phyloP scores from a whole-genome alignment of 805 yeast genomes.

The Wickerhamomyces silvicola region DNA sequence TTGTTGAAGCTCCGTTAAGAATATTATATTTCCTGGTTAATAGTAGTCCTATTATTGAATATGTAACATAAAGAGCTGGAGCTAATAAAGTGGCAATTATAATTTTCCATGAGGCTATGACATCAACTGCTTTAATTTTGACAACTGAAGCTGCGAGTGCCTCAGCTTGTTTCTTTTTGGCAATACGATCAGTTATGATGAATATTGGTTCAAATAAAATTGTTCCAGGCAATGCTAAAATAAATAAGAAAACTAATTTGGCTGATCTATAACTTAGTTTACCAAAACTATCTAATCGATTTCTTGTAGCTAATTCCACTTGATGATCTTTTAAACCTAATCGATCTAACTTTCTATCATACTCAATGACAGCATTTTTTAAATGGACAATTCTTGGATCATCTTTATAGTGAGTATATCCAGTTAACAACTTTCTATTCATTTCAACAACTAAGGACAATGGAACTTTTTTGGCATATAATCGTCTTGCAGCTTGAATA shows the following conservation, averaged over 20 bases:
- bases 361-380: slow-evolving; percentile 55
- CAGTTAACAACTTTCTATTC: slow-evolving; percentile 79
- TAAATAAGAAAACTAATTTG: slow-evolving; percentile 44
- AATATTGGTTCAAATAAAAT: slow-evolving; percentile 83
- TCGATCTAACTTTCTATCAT: slow-evolving; percentile 58
- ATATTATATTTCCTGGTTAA: slow-evolving; percentile 27
- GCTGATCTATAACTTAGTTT: slow-evolving; percentile 47
- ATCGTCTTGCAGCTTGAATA: slow-evolving; percentile 89
- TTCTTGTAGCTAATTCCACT: slow-evolving; percentile 46
- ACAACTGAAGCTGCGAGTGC: slow-evolving; percentile 91
- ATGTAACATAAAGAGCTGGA: slow-evolving; percentile 74
- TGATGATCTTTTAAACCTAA: slow-evolving; percentile 70
- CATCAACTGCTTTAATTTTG: slow-evolving; percentile 84
- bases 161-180: slow-evolving; percentile 61
- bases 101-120: slow-evolving; percentile 93
- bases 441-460: slow-evolving; percentile 78
- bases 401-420: slow-evolving; percentile 70
- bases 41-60: slow-evolving; percentile 46
- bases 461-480: slow-evolving; percentile 67
- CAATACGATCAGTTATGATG: slow-evolving; percentile 60
- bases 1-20: slow-evolving; percentile 9
- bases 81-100: slow-evolving; percentile 79
- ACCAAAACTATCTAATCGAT: slow-evolving; percentile 39
- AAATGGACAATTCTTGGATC: slow-evolving; percentile 61
- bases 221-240: slow-evolving; percentile 78